Conservation (phyloP, 2,329 filamentous ascomycete genomes). For the Proliferodiscus dingleyae region DNA sequence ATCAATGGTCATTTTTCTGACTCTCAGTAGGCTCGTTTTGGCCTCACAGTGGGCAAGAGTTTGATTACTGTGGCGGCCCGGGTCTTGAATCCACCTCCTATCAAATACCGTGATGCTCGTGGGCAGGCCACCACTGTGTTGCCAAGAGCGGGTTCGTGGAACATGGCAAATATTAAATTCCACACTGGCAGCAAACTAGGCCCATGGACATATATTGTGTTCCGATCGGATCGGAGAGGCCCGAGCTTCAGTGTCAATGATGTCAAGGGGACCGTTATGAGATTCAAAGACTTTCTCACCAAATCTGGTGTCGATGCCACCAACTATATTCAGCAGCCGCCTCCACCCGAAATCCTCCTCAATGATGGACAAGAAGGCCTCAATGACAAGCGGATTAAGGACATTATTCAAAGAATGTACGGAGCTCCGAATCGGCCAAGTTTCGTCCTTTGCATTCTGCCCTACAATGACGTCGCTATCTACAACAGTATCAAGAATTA, state of each 20-base stretch:
- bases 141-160: slow-evolving; percentile 60
- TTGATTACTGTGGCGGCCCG: slow-evolving; percentile 70
- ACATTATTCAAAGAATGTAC: slow-evolving; percentile 15
- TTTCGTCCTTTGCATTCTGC: slow-evolving; percentile 28
- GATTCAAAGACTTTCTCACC: slow-evolving; percentile 19
- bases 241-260: slow-evolving; percentile 7
- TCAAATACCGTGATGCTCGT: slow-evolving; percentile 48
- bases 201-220: slow-evolving; percentile 40
- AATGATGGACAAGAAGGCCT: slow-evolving; percentile 15
- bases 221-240: slow-evolving; percentile 11
- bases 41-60: slow-evolving; percentile 50
- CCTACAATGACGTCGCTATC: slow-evolving; percentile 24
- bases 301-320: slow-evolving; percentile 24
- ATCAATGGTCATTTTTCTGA: not conserved
- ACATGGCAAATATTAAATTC: slow-evolving; percentile 57
- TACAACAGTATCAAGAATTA: slow-evolving; percentile 30
- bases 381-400: slow-evolving; percentile 16
- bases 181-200: slow-evolving; percentile 44
- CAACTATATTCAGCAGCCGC: slow-evolving; percentile 13
- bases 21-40: slow-evolving; percentile 46
- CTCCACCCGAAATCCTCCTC: slow-evolving; percentile 16
- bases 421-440: slow-evolving; percentile 8
- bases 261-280: slow-evolving; percentile 11
- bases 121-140: slow-evolving; percentile 21
- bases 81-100: slow-evolving; percentile 54